These are phyloP conservation scores for Dimocarpus longan DNA, from an alignment of 345 rosid species.

Conservation along the genomic window DNA sequence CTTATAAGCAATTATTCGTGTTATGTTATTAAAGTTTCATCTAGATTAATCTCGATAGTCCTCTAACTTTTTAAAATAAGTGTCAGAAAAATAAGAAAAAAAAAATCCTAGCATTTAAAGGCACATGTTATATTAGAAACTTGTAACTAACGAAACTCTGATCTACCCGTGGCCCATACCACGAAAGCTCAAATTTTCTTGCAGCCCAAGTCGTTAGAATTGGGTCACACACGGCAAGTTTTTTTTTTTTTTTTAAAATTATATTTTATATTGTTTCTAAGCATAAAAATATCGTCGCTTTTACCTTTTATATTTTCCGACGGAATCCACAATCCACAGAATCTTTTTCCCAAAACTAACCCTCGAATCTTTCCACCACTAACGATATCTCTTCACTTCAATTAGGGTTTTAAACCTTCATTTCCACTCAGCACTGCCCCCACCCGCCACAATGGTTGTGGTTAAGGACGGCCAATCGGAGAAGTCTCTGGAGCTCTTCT, in stretches of 20 bases:
- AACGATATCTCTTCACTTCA: background rate
- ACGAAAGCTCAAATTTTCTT: background rate
- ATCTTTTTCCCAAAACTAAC: background rate
- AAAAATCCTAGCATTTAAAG: no score
- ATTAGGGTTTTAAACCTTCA: constrained; percentile 5
- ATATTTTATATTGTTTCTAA: no score
- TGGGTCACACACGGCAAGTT: background rate
- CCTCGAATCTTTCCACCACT: background rate
- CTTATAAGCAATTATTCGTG: no score
- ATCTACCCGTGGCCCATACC: background rate
- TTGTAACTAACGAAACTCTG: background rate
- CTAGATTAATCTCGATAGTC: no score
- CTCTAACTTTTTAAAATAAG: no score
- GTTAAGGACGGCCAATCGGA: constrained; percentile 44
- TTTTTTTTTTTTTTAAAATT: no score
- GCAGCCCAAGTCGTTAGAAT: background rate
- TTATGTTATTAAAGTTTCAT: no score
- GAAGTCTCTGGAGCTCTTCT: constrained; percentile 57
- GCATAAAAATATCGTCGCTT: no score
- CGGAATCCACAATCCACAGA: background rate
- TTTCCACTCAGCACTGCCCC: background rate
- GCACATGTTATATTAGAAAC: no score
- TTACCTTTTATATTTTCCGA: background rate
- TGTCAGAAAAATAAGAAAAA: no score
- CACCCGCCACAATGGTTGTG: constrained; percentile 33